These are phyloP conservation scores for Trametes polyzona DNA, from an alignment of 1,284 basidiomycete genomes.

Conservation along the genomic window DNA sequence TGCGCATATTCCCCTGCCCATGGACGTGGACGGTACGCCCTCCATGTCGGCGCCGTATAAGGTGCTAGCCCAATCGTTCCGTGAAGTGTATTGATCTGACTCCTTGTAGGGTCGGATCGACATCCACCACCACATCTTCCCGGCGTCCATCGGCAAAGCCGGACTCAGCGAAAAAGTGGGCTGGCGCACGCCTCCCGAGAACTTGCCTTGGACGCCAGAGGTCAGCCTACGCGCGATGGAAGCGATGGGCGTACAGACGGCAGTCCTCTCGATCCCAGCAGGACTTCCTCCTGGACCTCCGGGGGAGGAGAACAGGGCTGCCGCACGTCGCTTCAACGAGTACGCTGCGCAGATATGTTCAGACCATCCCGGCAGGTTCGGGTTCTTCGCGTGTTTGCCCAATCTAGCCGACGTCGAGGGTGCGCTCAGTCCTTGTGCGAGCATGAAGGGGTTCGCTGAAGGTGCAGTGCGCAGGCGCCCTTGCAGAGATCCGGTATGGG, in stretches of 20 bases:
- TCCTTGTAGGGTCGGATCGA: constrained; percentile 52
- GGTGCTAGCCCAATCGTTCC: too few species aligned
- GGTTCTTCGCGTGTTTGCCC: constrained; percentile 68
- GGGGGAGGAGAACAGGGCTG: constrained; percentile 44
- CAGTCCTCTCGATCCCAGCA: constrained; percentile 69
- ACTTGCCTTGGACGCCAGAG: constrained; percentile 66
- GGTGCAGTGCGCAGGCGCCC: constrained; percentile 43
- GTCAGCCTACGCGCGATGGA: constrained; percentile 65
- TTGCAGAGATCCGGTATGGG: constrained; percentile 60
- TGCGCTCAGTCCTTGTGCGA: constrained; percentile 26
- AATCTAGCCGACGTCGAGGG: constrained; percentile 63
- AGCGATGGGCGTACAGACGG: constrained; percentile 52
- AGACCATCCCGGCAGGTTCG: constrained; percentile 57
- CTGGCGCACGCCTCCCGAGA: constrained; percentile 62
- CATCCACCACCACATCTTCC: constrained; percentile 75
- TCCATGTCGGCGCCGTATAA: too few species aligned
- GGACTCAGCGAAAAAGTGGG: constrained; percentile 49
- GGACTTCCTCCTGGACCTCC: constrained; percentile 46
- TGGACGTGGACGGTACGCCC: too few species aligned
- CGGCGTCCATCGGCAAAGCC: constrained; percentile 44
- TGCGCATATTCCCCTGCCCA: too few species aligned
- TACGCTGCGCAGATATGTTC: constrained; percentile 50
- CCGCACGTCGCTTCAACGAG: constrained; percentile 52
- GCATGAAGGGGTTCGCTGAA: not conserved
- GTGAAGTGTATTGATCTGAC: too few species aligned